phyloP scores from a whole-genome alignment of 176 grass and related monocot species.

The Musa schizocarpa region DNA sequence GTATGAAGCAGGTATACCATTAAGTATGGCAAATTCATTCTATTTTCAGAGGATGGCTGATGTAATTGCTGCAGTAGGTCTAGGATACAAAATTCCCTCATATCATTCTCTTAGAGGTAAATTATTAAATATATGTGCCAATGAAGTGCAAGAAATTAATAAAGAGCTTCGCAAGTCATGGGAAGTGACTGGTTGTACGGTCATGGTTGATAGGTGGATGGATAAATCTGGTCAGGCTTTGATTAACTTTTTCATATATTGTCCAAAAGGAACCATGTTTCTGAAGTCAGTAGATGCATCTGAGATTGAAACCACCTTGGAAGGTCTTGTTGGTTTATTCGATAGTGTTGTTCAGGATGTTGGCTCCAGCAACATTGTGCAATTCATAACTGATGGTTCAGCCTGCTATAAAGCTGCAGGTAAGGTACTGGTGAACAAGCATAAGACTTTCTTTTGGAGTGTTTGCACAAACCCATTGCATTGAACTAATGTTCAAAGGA shows the following conservation, averaged over 20 bases:
- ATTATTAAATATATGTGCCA: slow-evolving; percentile 21
- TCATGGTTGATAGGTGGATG: slow-evolving; percentile 21
- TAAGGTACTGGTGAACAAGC: neutral
- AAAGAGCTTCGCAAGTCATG: slow-evolving; percentile 32
- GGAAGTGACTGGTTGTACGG: slow-evolving; percentile 28
- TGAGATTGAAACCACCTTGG: slow-evolving; percentile 4
- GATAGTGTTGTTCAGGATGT: slow-evolving; percentile 23
- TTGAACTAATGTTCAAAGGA: slow-evolving; percentile 19
- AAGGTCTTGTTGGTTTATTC: slow-evolving; percentile 34
- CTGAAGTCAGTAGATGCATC: slow-evolving; percentile 38
- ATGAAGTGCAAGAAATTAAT: slow-evolving; percentile 20
- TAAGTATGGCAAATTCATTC: slow-evolving; percentile 30
- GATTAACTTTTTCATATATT: slow-evolving; percentile 40
- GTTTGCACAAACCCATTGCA: slow-evolving; percentile 25
- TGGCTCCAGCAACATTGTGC: slow-evolving; percentile 1
- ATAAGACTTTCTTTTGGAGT: slow-evolving; percentile 20
- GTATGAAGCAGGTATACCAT: slow-evolving; percentile 33
- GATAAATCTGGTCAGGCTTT: slow-evolving; percentile 13
- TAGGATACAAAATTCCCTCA: slow-evolving; percentile 26
- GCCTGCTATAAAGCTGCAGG: slow-evolving; percentile 1
- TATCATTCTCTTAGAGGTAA: slow-evolving; percentile 32
- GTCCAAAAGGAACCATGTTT: slow-evolving; percentile 31
- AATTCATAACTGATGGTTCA: neutral
- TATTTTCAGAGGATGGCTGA: slow-evolving; percentile 35
- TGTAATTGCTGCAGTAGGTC: slow-evolving; percentile 27